Percentiles rank a stretch among this genome's conserved stretches.
phyloP scores from a whole-genome alignment of 331 rosid genomes.

The Acacia concinna region DNA sequence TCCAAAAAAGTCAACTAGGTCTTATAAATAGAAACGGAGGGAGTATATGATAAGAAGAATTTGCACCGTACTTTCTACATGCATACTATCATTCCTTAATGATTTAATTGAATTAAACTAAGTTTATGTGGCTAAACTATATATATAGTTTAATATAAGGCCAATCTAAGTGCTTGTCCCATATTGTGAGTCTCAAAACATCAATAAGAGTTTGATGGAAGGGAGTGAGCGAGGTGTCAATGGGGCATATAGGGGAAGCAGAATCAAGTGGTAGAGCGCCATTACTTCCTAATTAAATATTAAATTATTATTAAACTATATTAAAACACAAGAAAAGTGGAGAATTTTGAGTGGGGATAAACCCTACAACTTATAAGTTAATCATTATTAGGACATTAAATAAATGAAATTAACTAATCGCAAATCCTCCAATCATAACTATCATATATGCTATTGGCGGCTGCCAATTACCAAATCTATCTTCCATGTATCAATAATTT shows the following conservation, averaged over 20 bases:
- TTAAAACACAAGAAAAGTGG: neutral
- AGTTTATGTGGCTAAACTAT: neutral
- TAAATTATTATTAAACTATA: neutral
- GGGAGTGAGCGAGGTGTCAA: neutral
- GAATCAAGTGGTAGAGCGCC: neutral
- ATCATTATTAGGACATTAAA: neutral
- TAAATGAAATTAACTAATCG: neutral
- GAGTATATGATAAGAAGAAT: too few relatives aligned
- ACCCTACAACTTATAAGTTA: neutral
- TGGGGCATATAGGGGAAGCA: slow-evolving; percentile 5
- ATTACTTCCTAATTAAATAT: neutral
- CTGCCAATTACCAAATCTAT: slow-evolving; percentile 13
- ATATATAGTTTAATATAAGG: neutral
- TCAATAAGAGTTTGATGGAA: neutral
- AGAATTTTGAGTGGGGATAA: neutral
- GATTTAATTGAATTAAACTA: neutral
- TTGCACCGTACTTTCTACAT: neutral
- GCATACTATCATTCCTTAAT: neutral
- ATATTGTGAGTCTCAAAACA: neutral
- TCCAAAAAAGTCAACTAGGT: too few relatives aligned
- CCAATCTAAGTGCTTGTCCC: neutral
- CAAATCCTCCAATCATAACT: slow-evolving; percentile 29
- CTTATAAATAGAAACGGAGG: too few relatives aligned
- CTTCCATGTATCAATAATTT: slow-evolving; percentile 25
- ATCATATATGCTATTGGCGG: slow-evolving; percentile 36